Evolutionary conservation across 2,329 filamentous ascomycete species (phyloP).

Genomic region (Aschersonia sp.): DNA sequence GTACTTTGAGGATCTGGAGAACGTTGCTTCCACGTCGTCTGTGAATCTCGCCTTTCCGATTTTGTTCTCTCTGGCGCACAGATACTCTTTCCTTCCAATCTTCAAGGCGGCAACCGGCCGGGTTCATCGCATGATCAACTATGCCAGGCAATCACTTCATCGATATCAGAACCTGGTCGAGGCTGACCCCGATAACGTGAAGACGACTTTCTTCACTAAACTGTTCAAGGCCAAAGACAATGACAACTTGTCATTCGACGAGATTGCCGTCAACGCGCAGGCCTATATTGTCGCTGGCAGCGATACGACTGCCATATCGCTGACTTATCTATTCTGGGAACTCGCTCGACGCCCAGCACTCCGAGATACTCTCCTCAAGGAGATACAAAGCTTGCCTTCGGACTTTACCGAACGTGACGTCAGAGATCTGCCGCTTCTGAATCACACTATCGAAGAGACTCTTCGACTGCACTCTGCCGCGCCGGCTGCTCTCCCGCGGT

Average conservation of each 20-base stretch:
- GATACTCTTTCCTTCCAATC: constrained; percentile 9
- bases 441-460: constrained; percentile 28
- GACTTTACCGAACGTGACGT: constrained; percentile 8
- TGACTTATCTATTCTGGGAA: constrained; percentile 32
- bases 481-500: constrained; percentile 23
- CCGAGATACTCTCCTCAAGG: constrained; percentile 16
- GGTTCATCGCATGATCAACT: constrained; percentile 7
- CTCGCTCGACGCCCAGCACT: constrained; percentile 16
- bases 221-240: constrained; percentile 20
- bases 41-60: constrained; percentile 14
- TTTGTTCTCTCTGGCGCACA: constrained; percentile 10
- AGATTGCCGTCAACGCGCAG: constrained; percentile 24
- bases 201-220: constrained; percentile 21
- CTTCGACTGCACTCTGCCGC: constrained; percentile 27
- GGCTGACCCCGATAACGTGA: constrained; percentile 7
- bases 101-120: constrained; percentile 5
- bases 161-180: constrained; percentile 12
- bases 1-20: constrained; percentile 24
- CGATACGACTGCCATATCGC: constrained; percentile 33
- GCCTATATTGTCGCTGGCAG: constrained; percentile 34
- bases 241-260: constrained; percentile 10
- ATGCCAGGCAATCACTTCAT: constrained; percentile 13
- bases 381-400: constrained; percentile 19
- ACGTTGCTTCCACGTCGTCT: constrained; percentile 8
- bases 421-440: constrained; percentile 21